Evolutionary conservation across 2,329 filamentous ascomycete genomes (phyloP).

Genomic region (Phyllachora maydis): DNA sequence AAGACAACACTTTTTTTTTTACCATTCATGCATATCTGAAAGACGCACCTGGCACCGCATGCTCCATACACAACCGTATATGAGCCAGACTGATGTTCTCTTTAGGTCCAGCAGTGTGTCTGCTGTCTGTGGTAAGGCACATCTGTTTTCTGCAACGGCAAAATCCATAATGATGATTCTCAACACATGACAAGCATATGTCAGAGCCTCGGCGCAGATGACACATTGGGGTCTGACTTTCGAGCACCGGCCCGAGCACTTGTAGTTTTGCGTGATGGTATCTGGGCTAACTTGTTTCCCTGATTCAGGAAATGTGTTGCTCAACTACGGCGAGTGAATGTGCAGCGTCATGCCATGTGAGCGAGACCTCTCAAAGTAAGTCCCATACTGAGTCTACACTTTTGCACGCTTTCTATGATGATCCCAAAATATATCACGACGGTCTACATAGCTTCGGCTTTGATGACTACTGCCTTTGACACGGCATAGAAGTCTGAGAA

Average conservation of each 20-base stretch:
- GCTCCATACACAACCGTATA: slow-evolving; percentile 2
- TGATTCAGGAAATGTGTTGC: too few relatives aligned
- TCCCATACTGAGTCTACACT: slow-evolving; percentile 2
- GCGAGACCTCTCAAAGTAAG: too few relatives aligned
- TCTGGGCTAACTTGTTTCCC: too few relatives aligned
- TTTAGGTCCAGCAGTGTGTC: too few relatives aligned
- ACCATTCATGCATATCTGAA: slow-evolving; percentile 54
- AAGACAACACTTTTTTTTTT: slow-evolving; percentile 42
- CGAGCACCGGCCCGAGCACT: too few relatives aligned
- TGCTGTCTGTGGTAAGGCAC: slow-evolving; percentile 1
- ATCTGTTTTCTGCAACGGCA: slow-evolving; percentile 4
- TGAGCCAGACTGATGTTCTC: slow-evolving; percentile 2
- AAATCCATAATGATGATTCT: slow-evolving; percentile 51
- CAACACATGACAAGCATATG: slow-evolving; percentile 95
- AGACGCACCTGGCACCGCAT: slow-evolving; percentile 1
- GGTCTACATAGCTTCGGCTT: slow-evolving; percentile 66
- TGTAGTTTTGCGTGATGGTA: too few relatives aligned
- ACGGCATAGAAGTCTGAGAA: too few relatives aligned
- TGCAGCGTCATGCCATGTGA: too few relatives aligned
- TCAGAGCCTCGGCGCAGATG: slow-evolving; percentile 50
- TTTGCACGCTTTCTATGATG: slow-evolving; percentile 33
- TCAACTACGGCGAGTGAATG: too few relatives aligned
- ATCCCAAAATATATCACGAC: slow-evolving; percentile 56
- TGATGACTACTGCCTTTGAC: too few relatives aligned
- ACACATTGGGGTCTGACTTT: slow-evolving; percentile 24